Conservation (phyloP, 352 stramenopile species). For the Elongisporangium prolatum region DNA sequence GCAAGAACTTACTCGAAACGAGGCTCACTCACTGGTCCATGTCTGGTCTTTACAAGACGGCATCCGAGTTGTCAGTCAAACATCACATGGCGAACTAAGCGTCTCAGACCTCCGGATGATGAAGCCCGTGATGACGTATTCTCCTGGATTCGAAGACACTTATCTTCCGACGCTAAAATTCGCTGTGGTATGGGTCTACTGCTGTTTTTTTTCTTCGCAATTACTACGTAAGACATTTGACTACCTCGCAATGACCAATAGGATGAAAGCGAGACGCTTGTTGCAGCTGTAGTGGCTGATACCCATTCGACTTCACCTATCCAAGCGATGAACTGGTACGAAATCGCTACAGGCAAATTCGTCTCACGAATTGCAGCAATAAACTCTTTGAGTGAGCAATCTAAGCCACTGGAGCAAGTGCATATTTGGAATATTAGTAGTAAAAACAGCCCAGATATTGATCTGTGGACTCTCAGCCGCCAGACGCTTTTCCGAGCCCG, state of each 20-base stretch:
- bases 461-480: constrained; percentile 37
- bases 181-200: constrained; percentile 18
- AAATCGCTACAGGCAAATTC: constrained; percentile 18
- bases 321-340: constrained; percentile 21
- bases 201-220: too few species aligned
- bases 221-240: too few species aligned
- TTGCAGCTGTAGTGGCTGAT: constrained; percentile 25
- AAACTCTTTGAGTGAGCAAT: neutral
- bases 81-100: constrained; percentile 36
- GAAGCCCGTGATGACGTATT: constrained; percentile 29
- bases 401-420: constrained; percentile 28
- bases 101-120: constrained; percentile 44
- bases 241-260: constrained; percentile 8
- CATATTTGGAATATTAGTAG: constrained; percentile 16
- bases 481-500: neutral
- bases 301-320: constrained; percentile 1
- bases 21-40: constrained; percentile 20
- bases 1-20: constrained; percentile 6
- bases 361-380: constrained; percentile 14
- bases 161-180: constrained; percentile 29
- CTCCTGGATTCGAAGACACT: constrained; percentile 13
- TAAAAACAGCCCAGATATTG: constrained; percentile 6
- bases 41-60: constrained; percentile 38
- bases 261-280: constrained; percentile 20
- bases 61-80: constrained; percentile 29